phyloP scores from a whole-genome alignment of 2,329 filamentous ascomycete genomes.

The Penicillium vulpinum region DNA sequence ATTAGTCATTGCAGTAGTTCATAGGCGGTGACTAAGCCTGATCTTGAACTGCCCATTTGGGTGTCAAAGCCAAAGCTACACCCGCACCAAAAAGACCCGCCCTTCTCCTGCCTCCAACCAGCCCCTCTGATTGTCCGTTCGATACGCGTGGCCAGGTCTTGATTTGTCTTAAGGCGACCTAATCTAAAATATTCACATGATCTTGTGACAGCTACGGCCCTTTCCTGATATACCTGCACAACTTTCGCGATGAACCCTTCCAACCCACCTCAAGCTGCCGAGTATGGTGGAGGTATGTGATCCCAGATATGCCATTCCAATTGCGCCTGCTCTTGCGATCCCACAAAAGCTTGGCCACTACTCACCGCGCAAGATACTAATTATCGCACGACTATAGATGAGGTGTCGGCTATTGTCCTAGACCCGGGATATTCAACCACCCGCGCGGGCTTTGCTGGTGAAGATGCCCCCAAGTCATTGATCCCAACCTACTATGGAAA shows the following conservation, averaged over 20 bases:
- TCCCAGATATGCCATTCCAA: background rate
- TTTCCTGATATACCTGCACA: conserved; percentile 4
- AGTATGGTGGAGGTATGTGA: conserved; percentile 52
- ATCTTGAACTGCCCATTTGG: background rate
- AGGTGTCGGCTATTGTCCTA: conserved; percentile 94
- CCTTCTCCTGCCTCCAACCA: conserved; percentile 15
- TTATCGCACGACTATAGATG: conserved; percentile 60
- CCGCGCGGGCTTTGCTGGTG: conserved; percentile 93
- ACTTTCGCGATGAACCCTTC: conserved; percentile 43
- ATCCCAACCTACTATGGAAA: conserved; percentile 86
- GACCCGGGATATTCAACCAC: conserved; percentile 90
- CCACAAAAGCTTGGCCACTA: background rate
- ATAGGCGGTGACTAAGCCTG: background rate
- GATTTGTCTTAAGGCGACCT: conserved; percentile 8
- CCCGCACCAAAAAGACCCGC: conserved; percentile 25
- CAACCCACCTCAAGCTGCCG: conserved; percentile 47
- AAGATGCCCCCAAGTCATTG: conserved; percentile 94
- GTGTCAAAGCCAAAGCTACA: conserved; percentile 19
- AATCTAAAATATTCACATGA: background rate
- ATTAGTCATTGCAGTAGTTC: background rate
- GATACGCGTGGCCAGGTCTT: conserved; percentile 11
- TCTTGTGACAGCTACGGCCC: background rate
- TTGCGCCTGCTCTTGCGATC: background rate
- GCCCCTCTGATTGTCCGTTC: conserved; percentile 9
- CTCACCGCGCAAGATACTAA: background rate